phyloP scores from a whole-genome alignment of 306 rosid genomes.

The Alnus rubra region DNA sequence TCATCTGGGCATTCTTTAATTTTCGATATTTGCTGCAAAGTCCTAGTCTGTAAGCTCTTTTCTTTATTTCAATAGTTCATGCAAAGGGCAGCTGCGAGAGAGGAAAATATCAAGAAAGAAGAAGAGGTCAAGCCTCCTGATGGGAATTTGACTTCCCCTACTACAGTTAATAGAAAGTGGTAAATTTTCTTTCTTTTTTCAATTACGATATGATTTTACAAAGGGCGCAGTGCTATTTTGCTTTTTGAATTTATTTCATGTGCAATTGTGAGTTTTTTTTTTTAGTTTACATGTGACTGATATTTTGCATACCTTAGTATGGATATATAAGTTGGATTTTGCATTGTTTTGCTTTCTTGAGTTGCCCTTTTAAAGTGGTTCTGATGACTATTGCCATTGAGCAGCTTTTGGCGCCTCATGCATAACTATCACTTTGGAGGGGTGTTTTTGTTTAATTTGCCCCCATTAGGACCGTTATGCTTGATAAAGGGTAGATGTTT shows the following conservation, averaged over 20 bases:
- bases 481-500: background rate
- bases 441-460: background rate
- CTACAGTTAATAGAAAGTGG: conserved; percentile 52
- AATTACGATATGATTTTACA: background rate
- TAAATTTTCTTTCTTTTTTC: conserved; percentile 28
- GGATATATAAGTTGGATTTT: background rate
- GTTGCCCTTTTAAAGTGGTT: background rate
- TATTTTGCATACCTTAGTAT: background rate
- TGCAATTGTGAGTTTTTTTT: background rate
- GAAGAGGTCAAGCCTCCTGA: conserved; percentile 59
- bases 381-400: background rate
- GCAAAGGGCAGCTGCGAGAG: conserved; percentile 82
- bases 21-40: background rate
- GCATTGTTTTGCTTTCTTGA: background rate
- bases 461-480: background rate
- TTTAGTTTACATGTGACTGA: background rate
- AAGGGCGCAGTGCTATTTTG: background rate
- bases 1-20: conserved; percentile 2
- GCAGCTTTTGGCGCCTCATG: background rate
- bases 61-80: conserved; percentile 52
- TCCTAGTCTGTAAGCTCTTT: background rate
- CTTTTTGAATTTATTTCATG: background rate
- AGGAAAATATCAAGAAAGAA: conserved; percentile 58
- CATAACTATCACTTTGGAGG: background rate
- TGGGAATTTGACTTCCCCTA: conserved; percentile 39